Percentiles rank a stretch among this genome's conserved stretches.
phyloP scores from a whole-genome alignment of 2,329 filamentous ascomycete genomes.

The Fusarium sarcochroum region DNA sequence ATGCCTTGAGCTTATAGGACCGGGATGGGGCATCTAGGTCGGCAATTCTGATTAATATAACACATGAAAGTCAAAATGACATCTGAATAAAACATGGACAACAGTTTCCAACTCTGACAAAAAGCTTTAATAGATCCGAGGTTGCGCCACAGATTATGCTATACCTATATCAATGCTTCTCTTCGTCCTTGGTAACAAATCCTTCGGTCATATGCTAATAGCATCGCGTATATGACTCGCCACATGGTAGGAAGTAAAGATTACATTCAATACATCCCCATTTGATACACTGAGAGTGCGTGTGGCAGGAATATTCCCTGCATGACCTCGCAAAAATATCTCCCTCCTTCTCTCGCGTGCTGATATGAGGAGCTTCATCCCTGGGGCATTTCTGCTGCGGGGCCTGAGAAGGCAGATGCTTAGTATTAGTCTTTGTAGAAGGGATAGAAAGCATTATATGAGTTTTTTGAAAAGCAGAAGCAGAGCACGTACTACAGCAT shows the following conservation, averaged over 20 bases:
- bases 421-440: background rate
- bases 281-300: background rate
- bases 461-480: background rate
- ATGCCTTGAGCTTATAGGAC: background rate
- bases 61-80: background rate
- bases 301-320: background rate
- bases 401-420: background rate
- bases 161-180: background rate
- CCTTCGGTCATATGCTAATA: background rate
- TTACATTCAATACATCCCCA: background rate
- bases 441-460: background rate
- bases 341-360: background rate
- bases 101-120: background rate
- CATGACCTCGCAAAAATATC: background rate
- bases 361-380: slow-evolving; percentile 3
- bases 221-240: background rate
- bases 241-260: background rate
- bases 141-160: background rate
- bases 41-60: background rate
- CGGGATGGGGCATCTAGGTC: background rate
- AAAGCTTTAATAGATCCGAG: background rate
- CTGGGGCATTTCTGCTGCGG: background rate
- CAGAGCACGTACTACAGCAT: background rate
- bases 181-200: background rate
- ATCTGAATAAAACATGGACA: background rate